A percentile compares a stretch with the other conserved stretches of the same genome.
These are phyloP conservation scores for Solanum hybrid DNA, from an alignment of 305 asterid genomes.

Conservation along the genomic window DNA sequence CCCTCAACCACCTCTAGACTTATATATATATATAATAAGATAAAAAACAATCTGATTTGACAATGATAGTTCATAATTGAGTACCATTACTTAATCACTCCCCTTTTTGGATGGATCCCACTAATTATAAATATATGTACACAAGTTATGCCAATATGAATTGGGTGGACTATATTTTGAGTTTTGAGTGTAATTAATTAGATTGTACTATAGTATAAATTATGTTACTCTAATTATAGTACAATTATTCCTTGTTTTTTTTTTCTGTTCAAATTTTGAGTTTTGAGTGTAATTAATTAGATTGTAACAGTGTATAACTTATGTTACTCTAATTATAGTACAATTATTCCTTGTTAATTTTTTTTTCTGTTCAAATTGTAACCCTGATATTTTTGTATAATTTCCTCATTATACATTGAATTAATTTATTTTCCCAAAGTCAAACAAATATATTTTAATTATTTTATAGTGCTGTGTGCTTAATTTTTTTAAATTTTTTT, in stretches of 20 bases:
- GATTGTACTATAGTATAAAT: background rate
- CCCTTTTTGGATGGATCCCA: background rate
- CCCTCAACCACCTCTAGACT: background rate
- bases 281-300: background rate
- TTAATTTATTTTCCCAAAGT: background rate
- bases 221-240: background rate
- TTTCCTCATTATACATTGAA: background rate
- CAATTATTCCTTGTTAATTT: background rate
- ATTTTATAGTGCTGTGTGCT: background rate
- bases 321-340: background rate
- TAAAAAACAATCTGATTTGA: background rate
- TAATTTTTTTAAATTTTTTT: background rate
- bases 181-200: background rate
- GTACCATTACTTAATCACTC: background rate
- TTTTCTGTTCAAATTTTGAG: background rate
- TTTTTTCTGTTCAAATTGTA: background rate
- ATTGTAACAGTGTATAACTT: background rate
- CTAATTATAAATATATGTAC: background rate
- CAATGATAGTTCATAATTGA: background rate
- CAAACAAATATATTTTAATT: background rate
- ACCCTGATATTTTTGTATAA: background rate
- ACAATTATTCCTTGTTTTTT: background rate
- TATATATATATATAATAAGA: background rate
- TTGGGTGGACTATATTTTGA: background rate
- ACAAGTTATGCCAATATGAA: background rate